A percentile compares a stretch with the other conserved stretches of the same genome.
These are phyloP conservation scores for Saccharomycopsis amapae DNA, from an alignment of 805 yeast species.

Conservation along the genomic window DNA sequence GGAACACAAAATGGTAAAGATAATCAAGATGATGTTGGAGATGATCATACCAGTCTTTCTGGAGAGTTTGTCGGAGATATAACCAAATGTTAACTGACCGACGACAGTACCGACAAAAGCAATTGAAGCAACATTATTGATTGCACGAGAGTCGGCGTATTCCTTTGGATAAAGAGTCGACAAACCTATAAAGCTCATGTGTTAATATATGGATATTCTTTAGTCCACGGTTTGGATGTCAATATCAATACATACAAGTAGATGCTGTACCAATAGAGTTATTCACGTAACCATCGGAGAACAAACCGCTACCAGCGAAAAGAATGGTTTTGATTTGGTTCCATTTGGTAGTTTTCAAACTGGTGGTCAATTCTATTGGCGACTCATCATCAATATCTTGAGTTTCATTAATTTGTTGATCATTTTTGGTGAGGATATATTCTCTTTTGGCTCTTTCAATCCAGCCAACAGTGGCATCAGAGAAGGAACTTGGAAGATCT, in stretches of 20 bases:
- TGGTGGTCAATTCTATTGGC: constrained; percentile 17
- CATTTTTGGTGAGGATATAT: constrained; percentile 33
- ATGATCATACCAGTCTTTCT: constrained; percentile 79
- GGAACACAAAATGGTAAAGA: constrained; percentile 72
- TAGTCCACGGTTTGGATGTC: too few species aligned
- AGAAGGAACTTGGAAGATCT: constrained; percentile 42
- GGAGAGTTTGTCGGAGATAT: constrained; percentile 68
- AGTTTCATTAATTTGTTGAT: constrained; percentile 27
- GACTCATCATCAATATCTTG: constrained; percentile 21
- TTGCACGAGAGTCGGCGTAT: constrained; percentile 59
- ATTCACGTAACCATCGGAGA: constrained; percentile 90
- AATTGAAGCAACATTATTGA: constrained; percentile 75
- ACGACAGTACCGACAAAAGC: constrained; percentile 90
- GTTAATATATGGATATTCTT: too few species aligned
- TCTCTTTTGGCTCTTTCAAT: constrained; percentile 35
- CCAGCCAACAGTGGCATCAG: constrained; percentile 37
- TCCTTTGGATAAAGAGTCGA: constrained; percentile 55
- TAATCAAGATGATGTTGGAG: constrained; percentile 66
- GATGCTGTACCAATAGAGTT: constrained; percentile 75
- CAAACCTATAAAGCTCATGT: too few species aligned
- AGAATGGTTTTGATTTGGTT: constrained; percentile 54
- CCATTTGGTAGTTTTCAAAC: constrained; percentile 21
- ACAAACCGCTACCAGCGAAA: constrained; percentile 87
- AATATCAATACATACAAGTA: too few species aligned
- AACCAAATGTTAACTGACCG: constrained; percentile 80